Base-by-base conservation (phyloP, 495 filamentous ascomycete genomes). In the Daldinia decipiens region DNA sequence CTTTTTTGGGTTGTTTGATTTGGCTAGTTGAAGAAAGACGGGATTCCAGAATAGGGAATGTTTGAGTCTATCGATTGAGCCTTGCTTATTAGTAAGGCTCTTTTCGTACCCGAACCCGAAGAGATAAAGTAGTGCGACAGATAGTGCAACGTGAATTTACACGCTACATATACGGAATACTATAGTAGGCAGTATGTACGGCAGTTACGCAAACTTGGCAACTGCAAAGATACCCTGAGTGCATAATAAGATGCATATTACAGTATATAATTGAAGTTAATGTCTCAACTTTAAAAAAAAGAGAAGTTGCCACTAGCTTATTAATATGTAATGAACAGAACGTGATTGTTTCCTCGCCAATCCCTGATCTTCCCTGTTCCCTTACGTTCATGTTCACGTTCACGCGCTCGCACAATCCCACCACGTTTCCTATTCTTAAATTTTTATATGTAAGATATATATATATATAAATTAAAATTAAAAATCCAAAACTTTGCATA, bases 131-230 rank as follows among this genome's bases (percentile, higher is more conserved):
- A 21, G 43, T 47, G 17, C 2, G 8, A 47, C 17, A 17, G 17
- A 12, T 21, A 45, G 40, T 45, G n/a, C 7, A 45, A 19, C 17
- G 1, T 45, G 5, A 45, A 45, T 45, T 17, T 45, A 17, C 11
- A 17, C n/a, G 43, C 17, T 47, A 47, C 43, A 21, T 47, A 47
- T 21, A 47, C 43, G 43, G 43, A 21, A 47, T 47, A 47, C 43
- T 21, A 9, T 53, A 29, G 12, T 55, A 55, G n/a, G 31, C 17
- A 53, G 21, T 53, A 53, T 53, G 7, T 47, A 47, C 43, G 43
- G 43, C 43, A 21, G 43, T 19, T 47, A 47, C 43, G n/a, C 43
- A 11, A 19, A 47, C 43, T 47, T 47, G 43, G 43, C 17, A 21
- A 47, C 43, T 47, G 43, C 17, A 4, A 47, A 9, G 17, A 47